These are phyloP conservation scores for Pichia ethanolica DNA, from an alignment of 805 yeast species.

Conservation along the genomic window DNA sequence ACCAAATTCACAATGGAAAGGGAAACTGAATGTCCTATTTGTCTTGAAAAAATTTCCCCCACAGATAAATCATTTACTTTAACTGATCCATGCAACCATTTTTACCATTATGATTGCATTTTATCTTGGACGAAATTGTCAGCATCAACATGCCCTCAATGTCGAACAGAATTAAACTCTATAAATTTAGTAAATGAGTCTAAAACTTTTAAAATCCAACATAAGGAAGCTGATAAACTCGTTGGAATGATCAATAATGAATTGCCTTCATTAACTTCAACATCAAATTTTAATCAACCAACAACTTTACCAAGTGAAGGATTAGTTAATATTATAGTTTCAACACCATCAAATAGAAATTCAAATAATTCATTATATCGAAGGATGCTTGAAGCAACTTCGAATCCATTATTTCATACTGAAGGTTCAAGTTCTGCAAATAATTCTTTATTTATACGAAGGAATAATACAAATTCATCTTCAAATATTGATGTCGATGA, in stretches of 20 bases:
- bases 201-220: conserved; percentile 7
- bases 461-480: neutral
- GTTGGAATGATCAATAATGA: conserved; percentile 1
- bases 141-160: conserved; percentile 31
- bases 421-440: neutral
- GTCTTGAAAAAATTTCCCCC: conserved; percentile 24
- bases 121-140: conserved; percentile 27
- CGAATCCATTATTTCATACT: conserved; percentile 5
- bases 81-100: conserved; percentile 28
- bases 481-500: neutral
- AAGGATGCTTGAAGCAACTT: neutral
- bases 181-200: conserved; percentile 20
- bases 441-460: neutral
- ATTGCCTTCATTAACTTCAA: neutral
- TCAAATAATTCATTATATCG: neutral
- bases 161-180: conserved; percentile 22
- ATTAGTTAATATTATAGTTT: neutral
- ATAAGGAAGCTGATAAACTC: conserved; percentile 7
- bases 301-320: neutral
- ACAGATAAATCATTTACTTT: conserved; percentile 18
- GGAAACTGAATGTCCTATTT: conserved; percentile 24
- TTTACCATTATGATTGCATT: conserved; percentile 30
- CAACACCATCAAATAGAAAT: neutral
- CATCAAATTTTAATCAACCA: neutral
- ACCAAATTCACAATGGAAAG: neutral